Conservation (phyloP, 768 basidiomycete genomes). For the Naganishia randhawae region DNA sequence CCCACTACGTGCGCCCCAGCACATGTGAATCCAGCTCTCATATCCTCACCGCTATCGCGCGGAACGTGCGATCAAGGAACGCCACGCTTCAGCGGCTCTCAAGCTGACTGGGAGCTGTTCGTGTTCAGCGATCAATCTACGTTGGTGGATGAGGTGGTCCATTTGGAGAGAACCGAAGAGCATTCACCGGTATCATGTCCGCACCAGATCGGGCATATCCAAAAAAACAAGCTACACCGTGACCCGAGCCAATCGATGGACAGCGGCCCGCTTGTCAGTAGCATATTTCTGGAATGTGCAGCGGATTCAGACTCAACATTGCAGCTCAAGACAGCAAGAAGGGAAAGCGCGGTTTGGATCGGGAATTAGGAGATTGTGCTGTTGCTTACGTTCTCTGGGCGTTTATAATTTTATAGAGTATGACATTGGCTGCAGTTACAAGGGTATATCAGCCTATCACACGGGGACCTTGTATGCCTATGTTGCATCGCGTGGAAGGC, state of each 20-base stretch:
- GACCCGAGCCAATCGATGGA: not conserved
- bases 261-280: not conserved
- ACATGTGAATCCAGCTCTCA: not conserved
- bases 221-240: not conserved
- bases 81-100: not conserved
- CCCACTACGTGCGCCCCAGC: not conserved
- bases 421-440: not conserved
- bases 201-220: not conserved
- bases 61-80: not conserved
- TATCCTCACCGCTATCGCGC: not conserved
- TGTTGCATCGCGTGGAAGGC: not conserved
- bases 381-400: not conserved
- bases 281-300: not conserved
- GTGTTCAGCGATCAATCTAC: not conserved
- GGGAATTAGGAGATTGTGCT: not conserved
- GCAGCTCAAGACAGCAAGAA: not conserved
- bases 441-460: not conserved
- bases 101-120: not conserved
- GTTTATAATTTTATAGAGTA: too few species aligned
- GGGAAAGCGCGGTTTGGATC: constrained; percentile 1
- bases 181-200: not conserved
- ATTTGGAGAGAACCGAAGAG: not conserved
- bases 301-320: not conserved
- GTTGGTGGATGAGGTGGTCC: not conserved
- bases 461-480: not conserved